Percentiles rank a stretch among this genome's conserved stretches.
phyloP scores from a whole-genome alignment of 2,329 filamentous ascomycete genomes.

The Xylaria sp. region DNA sequence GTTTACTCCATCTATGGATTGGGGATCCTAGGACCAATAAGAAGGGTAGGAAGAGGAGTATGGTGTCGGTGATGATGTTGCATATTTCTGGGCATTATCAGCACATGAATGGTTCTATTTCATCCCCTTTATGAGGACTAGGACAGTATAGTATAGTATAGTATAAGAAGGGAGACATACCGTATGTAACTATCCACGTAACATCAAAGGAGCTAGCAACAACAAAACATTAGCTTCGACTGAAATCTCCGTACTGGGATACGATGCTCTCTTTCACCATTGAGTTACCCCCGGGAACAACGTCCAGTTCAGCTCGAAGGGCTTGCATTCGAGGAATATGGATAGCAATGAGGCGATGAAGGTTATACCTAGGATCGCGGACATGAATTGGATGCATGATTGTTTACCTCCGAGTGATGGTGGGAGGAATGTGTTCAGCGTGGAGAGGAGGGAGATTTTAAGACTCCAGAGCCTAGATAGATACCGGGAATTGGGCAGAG shows the following conservation, averaged over 20 bases:
- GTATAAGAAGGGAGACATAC: conserved; percentile 5
- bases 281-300: background rate
- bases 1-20: conserved; percentile 1
- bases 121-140: background rate
- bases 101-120: background rate
- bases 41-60: conserved; percentile 22
- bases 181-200: conserved; percentile 29
- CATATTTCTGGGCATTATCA: conserved; percentile 23
- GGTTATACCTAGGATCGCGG: conserved; percentile 15
- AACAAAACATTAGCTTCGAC: background rate
- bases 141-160: too few species aligned
- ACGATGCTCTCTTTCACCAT: conserved; percentile 12
- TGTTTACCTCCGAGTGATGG: background rate
- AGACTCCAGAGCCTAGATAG: conserved; percentile 27
- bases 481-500: too few species aligned
- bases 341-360: conserved; percentile 23
- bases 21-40: conserved; percentile 15
- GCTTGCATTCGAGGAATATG: conserved; percentile 29
- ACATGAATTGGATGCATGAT: conserved; percentile 2
- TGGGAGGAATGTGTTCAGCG: conserved; percentile 16
- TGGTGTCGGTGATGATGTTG: conserved; percentile 23
- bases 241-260: too few species aligned
- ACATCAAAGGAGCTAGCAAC: conserved; percentile 4
- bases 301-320: conserved; percentile 22
- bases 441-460: conserved; percentile 28